A percentile compares a stretch with the other conserved stretches of the same genome.
These are phyloP conservation scores for Lentinula novae-zelandiae DNA, from an alignment of 1,284 basidiomycete genomes.

Conservation along the genomic window DNA sequence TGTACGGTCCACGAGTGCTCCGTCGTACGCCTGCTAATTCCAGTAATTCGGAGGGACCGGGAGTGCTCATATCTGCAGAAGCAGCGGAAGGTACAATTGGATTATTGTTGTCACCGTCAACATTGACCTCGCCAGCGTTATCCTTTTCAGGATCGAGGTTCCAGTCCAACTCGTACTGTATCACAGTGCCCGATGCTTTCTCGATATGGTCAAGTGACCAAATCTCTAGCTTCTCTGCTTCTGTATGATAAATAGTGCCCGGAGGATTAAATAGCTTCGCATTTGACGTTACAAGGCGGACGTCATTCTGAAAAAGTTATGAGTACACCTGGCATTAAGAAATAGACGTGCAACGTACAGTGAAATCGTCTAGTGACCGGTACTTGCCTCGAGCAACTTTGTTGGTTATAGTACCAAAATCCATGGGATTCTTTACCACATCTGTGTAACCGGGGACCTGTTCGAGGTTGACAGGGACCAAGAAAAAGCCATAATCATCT, in stretches of 20 bases:
- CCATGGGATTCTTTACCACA: constrained; percentile 74
- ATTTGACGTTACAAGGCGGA: constrained; percentile 68
- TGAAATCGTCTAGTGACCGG: constrained; percentile 72
- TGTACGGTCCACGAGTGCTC: constrained; percentile 46
- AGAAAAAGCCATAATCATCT: constrained; percentile 84
- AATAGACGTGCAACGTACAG: constrained; percentile 40
- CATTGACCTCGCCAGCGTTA: constrained; percentile 36
- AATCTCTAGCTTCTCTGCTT: constrained; percentile 64
- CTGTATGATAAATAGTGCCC: constrained; percentile 65
- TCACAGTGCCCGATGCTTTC: constrained; percentile 64
- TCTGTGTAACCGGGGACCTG: constrained; percentile 71
- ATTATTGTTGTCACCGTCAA: constrained; percentile 49
- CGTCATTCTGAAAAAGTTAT: constrained; percentile 47
- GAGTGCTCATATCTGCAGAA: constrained; percentile 30
- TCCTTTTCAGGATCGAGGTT: constrained; percentile 76
- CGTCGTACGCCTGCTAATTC: constrained; percentile 26
- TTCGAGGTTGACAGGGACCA: constrained; percentile 62
- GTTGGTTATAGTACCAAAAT: constrained; percentile 73
- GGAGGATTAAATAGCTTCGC: constrained; percentile 73
- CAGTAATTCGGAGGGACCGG: constrained; percentile 30
- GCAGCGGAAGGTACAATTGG: constrained; percentile 16
- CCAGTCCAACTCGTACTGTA: constrained; percentile 79
- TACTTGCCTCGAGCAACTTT: constrained; percentile 67
- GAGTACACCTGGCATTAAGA: not conserved
- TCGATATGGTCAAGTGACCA: constrained; percentile 71